Base-by-base conservation (phyloP, 805 yeast genomes). In the Torulaspora franciscae region DNA sequence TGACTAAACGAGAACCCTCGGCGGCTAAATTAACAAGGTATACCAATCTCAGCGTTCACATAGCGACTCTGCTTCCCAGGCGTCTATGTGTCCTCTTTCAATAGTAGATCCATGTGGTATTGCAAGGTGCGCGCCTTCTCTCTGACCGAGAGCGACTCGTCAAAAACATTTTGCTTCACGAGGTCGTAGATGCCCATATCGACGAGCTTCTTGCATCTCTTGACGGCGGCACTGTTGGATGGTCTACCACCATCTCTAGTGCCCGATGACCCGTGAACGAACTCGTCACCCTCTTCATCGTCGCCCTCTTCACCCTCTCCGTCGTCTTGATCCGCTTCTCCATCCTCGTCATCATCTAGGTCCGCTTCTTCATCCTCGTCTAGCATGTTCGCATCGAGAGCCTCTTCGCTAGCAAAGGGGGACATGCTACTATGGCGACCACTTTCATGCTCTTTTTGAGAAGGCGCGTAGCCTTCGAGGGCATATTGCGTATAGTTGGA, bases 81-180 rank as follows among this genome's bases (percentile, higher is more conserved):
- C n/a, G 9, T 9, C 15, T 35, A 43, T 24, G 37, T 13, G 23
- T 45, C n/a, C 9, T 42, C 58, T 34, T 54, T 51, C 25, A 62
- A 43, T 32, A 61, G 45, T n/a, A 52, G 35, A 43, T 61, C 65
- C 66, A 64, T 61, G 32, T 61, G 64, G 46, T 55, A 59, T 13
- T 59, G 46, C 17, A 64, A 48, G 3, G 61, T 57, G 40, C 61
- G 56, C 7, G 68, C 64, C 43, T 62, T 62, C 33, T 64, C 67
- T 42, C 62, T 54, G 3, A 61, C 64, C 29, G 57, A 47, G 10
- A 61, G 45, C 6, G 61, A 49, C 14, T 54, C 58, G 32, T 58
- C 64, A 14, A 55, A 52, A 1, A 57, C 50, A 22, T 61, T 62
- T 13, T 54, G 46, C 47, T 59, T 56, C 6, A 64, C 61, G 3